Conservation (phyloP, 208 protist genomes). For the Trypanosomatidae sp. region DNA sequence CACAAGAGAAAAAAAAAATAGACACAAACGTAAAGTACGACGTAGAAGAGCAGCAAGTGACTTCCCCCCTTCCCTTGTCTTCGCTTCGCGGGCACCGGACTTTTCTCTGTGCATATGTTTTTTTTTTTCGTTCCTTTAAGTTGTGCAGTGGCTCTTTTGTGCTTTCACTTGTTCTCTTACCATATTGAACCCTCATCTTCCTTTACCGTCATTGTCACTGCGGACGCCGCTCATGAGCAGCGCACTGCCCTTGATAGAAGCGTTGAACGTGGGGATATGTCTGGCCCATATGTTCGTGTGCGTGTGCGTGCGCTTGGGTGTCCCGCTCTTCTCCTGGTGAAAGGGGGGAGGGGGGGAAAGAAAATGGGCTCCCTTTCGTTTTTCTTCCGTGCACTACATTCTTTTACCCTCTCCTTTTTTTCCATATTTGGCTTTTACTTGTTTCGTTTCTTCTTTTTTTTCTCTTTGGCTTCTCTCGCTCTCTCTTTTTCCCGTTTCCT, state of each 20-base stretch:
- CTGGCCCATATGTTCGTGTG: background rate
- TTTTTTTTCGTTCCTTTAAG: background rate
- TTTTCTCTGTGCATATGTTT: background rate
- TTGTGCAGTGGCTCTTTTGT: background rate
- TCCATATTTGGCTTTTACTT: slow-evolving; percentile 15
- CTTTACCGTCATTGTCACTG: background rate
- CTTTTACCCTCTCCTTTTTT: background rate
- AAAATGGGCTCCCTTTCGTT: background rate
- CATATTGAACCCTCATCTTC: background rate
- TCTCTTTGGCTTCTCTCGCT: background rate
- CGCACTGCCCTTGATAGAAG: background rate
- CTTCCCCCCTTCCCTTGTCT: background rate
- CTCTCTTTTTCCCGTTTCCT: slow-evolving; percentile 2
- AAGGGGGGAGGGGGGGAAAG: too few relatives aligned
- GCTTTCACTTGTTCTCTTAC: background rate
- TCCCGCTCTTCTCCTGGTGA: background rate
- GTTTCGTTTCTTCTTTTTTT: slow-evolving; percentile 1
- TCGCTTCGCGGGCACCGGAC: background rate
- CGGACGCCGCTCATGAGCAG: background rate
- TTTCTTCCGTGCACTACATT: background rate
- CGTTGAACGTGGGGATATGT: background rate
- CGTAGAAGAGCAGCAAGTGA: background rate
- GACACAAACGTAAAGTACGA: background rate
- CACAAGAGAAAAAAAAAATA: background rate
- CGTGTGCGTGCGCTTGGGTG: slow-evolving; percentile 2